Conservation (phyloP, 2,329 filamentous ascomycete species). For the Phialophora verrucosa region DNA sequence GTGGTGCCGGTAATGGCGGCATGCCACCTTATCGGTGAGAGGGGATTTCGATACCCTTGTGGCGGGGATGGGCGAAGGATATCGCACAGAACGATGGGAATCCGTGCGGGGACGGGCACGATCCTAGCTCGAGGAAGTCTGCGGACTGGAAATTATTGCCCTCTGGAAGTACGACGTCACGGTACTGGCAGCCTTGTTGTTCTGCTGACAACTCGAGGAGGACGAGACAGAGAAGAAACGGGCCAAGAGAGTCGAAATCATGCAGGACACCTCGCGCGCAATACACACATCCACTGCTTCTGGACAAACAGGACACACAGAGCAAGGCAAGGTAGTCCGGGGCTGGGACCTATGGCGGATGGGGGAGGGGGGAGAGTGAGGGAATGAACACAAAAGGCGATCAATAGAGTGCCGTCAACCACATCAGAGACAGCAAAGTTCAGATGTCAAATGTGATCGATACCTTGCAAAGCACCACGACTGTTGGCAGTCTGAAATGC, state of each 20-base stretch:
- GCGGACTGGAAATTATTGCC: background rate
- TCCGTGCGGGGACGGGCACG: background rate
- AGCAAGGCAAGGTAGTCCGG: background rate
- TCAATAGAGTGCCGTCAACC: background rate
- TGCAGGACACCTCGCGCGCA: background rate
- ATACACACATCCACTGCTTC: background rate
- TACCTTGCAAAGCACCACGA: background rate
- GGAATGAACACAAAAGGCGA: background rate
- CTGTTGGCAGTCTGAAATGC: background rate
- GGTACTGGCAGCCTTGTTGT: background rate
- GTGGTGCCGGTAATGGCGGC: constrained; percentile 23
- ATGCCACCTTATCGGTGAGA: constrained; percentile 34
- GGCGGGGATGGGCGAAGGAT: background rate
- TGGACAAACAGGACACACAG: background rate
- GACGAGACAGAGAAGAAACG: background rate
- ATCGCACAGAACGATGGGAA: background rate
- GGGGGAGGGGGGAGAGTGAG: background rate
- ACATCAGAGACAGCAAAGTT: background rate
- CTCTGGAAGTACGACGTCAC: background rate
- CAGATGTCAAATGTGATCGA: background rate
- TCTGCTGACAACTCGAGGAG: background rate
- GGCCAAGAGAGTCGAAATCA: background rate
- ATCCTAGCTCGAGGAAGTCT: background rate
- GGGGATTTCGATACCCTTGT: background rate
- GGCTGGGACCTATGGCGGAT: background rate